Conservation (phyloP, 331 rosid species). For the Malus hybrid region DNA sequence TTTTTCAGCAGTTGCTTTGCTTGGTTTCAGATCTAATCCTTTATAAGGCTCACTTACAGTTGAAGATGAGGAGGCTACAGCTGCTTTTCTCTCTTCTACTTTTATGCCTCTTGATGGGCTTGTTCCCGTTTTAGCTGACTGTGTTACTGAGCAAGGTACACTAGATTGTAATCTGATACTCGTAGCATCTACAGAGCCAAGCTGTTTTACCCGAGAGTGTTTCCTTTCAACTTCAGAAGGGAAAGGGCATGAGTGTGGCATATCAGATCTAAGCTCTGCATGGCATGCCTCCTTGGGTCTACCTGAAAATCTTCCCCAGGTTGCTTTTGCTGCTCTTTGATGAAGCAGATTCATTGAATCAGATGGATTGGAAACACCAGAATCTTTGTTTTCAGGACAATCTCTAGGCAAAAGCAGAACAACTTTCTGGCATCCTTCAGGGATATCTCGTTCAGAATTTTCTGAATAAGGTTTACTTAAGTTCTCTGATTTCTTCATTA, state of each 20-base stretch:
- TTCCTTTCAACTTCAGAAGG: conserved; percentile 30
- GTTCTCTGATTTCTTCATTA: conserved; percentile 31
- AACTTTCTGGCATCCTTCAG: conserved; percentile 35
- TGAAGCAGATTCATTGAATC: conserved; percentile 23
- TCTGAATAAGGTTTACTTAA: conserved; percentile 21
- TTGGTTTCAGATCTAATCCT: conserved; percentile 35
- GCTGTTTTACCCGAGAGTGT: conserved; percentile 27
- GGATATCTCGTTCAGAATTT: conserved; percentile 22
- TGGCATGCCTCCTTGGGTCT: conserved; percentile 26
- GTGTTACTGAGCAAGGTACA: conserved; percentile 22
- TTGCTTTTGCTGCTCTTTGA: conserved; percentile 33
- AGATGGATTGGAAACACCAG: conserved; percentile 23
- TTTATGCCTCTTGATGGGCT: conserved; percentile 46
- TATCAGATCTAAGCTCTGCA: conserved; percentile 21
- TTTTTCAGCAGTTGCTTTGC: conserved; percentile 34
- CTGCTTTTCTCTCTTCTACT: conserved; percentile 30
- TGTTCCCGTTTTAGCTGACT: conserved; percentile 26
- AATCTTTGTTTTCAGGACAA: conserved; percentile 23
- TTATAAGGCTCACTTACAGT: conserved; percentile 24
- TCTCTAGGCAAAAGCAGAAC: conserved; percentile 52
- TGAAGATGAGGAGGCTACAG: conserved; percentile 21
- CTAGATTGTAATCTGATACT: conserved; percentile 21
- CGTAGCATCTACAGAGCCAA: conserved; percentile 21
- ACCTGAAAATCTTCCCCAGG: conserved; percentile 26
- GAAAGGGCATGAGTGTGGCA: conserved; percentile 32